Conservation (phyloP, 768 basidiomycete genomes). For the Lentinula detonsa region DNA sequence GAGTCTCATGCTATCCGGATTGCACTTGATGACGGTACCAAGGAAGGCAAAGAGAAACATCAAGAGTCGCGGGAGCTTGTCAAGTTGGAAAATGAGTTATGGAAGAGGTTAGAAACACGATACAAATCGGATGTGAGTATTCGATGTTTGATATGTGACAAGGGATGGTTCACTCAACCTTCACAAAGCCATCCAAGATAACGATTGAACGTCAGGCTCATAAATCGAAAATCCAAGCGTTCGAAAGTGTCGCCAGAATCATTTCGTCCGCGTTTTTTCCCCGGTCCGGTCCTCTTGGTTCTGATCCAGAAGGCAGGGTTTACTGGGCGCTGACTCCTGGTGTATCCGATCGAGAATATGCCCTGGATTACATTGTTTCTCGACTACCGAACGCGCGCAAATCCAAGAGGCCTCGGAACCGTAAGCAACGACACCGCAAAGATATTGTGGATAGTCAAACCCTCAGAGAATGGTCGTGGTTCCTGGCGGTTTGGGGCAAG, state of each 20-base stretch:
- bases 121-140: slow-evolving; percentile 22
- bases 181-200: slow-evolving; percentile 18
- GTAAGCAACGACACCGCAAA: slow-evolving; percentile 31
- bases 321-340: slow-evolving; percentile 68
- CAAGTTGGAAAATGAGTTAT: slow-evolving; percentile 53
- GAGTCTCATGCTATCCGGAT: slow-evolving; percentile 43
- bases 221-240: slow-evolving; percentile 37
- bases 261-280: slow-evolving; percentile 36
- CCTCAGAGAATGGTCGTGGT: slow-evolving; percentile 67
- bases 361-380: slow-evolving; percentile 27
- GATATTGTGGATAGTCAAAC: slow-evolving; percentile 44
- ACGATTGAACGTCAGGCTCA: slow-evolving; percentile 42
- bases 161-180: not conserved
- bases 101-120: slow-evolving; percentile 29
- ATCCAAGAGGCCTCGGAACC: slow-evolving; percentile 27
- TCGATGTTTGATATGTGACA: not conserved
- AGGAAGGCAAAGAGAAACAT: slow-evolving; percentile 47
- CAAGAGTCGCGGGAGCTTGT: slow-evolving; percentile 48
- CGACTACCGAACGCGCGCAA: slow-evolving; percentile 9
- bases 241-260: slow-evolving; percentile 55
- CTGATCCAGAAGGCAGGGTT: slow-evolving; percentile 56
- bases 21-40: slow-evolving; percentile 54
- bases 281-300: slow-evolving; percentile 62
- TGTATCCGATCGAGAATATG: slow-evolving; percentile 48
- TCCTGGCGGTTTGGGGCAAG: slow-evolving; percentile 70